Base-by-base conservation (phyloP, 2,329 filamentous ascomycete genomes). In the Microcera coccophila region DNA sequence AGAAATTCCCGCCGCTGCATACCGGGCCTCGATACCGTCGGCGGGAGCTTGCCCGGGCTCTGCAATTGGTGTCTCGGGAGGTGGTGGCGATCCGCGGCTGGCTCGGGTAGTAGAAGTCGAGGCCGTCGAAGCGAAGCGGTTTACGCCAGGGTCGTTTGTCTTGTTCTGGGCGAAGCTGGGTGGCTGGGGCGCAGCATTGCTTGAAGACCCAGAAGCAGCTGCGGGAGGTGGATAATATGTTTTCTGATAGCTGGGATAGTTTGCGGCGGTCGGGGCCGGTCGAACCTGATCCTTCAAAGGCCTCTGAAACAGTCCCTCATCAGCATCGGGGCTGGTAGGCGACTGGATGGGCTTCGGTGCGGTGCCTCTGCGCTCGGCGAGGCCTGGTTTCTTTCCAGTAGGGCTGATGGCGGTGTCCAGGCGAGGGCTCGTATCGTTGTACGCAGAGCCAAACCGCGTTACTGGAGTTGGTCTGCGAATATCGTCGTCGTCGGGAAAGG, bases 101-200 rank as follows among this genome's bases (percentile, higher is more conserved):
- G 93, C 93, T 52, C 87, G 82, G 2, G 91, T 96, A 1, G 93
- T 98, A 2, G 90, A 95, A 11, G 84, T 95, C 0, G 93, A 97
- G 12, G 91, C 90, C 7, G 88, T 95, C 3, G 91, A 96, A 10
- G 77, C 74, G 52, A 82, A 81, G 34, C 81, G 74, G 58, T 79
- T 82, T 50, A 84, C 75, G 21, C 71, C 70, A 38, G 57, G 68
- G n/a, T 75, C 71, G 20, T 59, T 59, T n/a, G 68, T 63, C 59
- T 47, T 55, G 16, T 53, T 36, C 31, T 60, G 50, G 44, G 62
- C 44, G 34, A 45, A 42, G 38, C 44, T 47, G 5, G 46, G 47
- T 4, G 53, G 43, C 31, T 57, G 56, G n/a, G 48, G 44, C 36
- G 48, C 38, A 3, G 56, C 60, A 62, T 64, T 63, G 45, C 52